These are phyloP conservation scores for Malassezia brasiliensis DNA, from an alignment of 1,284 basidiomycete genomes.

Conservation along the genomic window DNA sequence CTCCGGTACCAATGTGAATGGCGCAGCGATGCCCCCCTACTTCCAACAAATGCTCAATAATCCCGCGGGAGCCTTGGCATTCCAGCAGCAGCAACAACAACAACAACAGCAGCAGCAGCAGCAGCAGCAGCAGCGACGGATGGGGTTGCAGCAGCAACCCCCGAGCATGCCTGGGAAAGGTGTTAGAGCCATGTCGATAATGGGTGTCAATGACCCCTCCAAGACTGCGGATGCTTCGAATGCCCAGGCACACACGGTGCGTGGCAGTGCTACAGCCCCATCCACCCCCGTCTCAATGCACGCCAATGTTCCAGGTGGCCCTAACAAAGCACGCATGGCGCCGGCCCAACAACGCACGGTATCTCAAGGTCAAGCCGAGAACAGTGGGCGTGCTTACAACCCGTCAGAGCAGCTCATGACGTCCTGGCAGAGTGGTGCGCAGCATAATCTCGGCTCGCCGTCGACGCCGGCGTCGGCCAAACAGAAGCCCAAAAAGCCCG, in stretches of 20 bases:
- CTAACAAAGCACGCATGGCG: background rate
- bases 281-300: constrained; percentile 17
- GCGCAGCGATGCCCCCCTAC: background rate
- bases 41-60: constrained; percentile 3
- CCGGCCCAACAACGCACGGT: background rate
- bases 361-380: background rate
- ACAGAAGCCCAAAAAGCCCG: constrained; percentile 1
- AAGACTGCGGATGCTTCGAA: constrained; percentile 7
- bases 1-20: background rate
- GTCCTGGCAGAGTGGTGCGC: constrained; percentile 4
- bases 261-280: constrained; percentile 22
- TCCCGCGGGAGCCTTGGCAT: background rate
- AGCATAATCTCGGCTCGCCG: constrained; percentile 2
- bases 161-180: constrained; percentile 20
- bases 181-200: constrained; percentile 13
- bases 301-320: background rate
- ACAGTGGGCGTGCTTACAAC: background rate
- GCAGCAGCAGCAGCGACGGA: constrained; percentile 17
- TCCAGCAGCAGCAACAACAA: constrained; percentile 13
- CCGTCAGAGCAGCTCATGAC: background rate
- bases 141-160: constrained; percentile 16
- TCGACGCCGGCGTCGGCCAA: background rate
- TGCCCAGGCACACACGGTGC: background rate
- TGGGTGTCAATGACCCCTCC: background rate
- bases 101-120: constrained; percentile 19